A percentile compares a stretch with the other conserved stretches of the same genome.
Conservation (phyloP, 2,329 filamentous ascomycete species). For the Colletotrichum gigasporum region DNA sequence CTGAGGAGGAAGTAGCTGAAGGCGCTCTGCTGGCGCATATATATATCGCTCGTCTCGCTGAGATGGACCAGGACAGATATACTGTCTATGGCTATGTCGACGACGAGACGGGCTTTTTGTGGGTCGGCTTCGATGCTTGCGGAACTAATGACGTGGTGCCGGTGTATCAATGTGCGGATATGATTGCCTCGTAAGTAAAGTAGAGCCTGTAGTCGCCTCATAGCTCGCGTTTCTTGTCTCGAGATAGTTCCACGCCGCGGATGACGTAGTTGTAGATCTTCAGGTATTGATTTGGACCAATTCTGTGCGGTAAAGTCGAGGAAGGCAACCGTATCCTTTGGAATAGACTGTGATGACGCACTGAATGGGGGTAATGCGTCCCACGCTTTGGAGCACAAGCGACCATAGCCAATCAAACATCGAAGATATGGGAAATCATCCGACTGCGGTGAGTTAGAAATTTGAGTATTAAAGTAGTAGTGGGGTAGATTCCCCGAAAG, state of each 20-base stretch:
- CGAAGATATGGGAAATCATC: slow-evolving; percentile 50
- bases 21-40: slow-evolving; percentile 47
- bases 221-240: slow-evolving; percentile 41
- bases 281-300: slow-evolving; percentile 56
- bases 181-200: slow-evolving; percentile 56
- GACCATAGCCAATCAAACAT: slow-evolving; percentile 57
- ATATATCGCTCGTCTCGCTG: slow-evolving; percentile 46
- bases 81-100: slow-evolving; percentile 45
- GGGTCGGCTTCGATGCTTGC: slow-evolving; percentile 47
- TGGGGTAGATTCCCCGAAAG: too few species aligned
- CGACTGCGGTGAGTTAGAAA: slow-evolving; percentile 31
- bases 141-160: slow-evolving; percentile 51
- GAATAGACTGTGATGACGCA: slow-evolving; percentile 40
- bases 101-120: slow-evolving; percentile 47
- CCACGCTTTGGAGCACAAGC: slow-evolving; percentile 57
- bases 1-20: slow-evolving; percentile 53
- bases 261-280: slow-evolving; percentile 47
- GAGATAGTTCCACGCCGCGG: slow-evolving; percentile 44
- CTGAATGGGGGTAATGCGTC: slow-evolving; percentile 50
- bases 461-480: fast-evolving
- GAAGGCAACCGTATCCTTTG: slow-evolving; percentile 48
- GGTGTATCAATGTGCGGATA: slow-evolving; percentile 53
- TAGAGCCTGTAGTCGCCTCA: slow-evolving; percentile 51
- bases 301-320: slow-evolving; percentile 53
- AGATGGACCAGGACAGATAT: slow-evolving; percentile 48